Evolutionary conservation across 257 asterid genomes (phyloP).

Genomic region (Dorcoceras hygrometricum): DNA sequence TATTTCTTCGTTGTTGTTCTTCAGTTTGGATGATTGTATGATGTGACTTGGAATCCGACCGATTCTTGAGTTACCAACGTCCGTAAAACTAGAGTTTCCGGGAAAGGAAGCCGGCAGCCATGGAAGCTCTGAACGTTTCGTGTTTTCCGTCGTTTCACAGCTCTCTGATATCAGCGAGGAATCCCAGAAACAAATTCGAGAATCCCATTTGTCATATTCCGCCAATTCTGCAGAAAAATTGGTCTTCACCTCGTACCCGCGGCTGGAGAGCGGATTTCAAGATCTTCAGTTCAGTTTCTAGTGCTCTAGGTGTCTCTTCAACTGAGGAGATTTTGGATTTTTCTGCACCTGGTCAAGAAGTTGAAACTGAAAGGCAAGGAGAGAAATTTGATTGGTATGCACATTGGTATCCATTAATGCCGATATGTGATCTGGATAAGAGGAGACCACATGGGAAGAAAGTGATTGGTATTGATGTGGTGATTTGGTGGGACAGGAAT

Average conservation of each 20-base stretch:
- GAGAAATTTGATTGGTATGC: constrained; percentile 79
- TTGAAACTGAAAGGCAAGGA: constrained; percentile 24
- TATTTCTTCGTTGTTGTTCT: not conserved
- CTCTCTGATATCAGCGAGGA: constrained; percentile 22
- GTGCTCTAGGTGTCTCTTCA: constrained; percentile 20
- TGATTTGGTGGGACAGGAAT: constrained; percentile 79
- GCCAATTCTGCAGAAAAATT: constrained; percentile 17
- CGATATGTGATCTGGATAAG: constrained; percentile 74
- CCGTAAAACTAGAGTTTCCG: not conserved
- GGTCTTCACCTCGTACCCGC: constrained; percentile 21
- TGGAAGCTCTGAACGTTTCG: constrained; percentile 59
- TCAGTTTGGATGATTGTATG: not conserved
- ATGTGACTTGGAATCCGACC: not conserved
- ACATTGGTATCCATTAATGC: constrained; percentile 84
- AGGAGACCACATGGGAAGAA: constrained; percentile 79
- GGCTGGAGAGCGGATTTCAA: constrained; percentile 38
- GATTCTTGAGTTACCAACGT: not conserved
- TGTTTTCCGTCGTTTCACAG: constrained; percentile 30
- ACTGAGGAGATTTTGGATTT: constrained; percentile 26
- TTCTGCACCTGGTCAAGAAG: constrained; percentile 30
- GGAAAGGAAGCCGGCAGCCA: constrained; percentile 25
- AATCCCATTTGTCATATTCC: constrained; percentile 28
- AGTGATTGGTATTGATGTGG: constrained; percentile 71
- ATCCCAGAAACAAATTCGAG: constrained; percentile 3
- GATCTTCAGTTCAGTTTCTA: constrained; percentile 46